A percentile compares a stretch with the other conserved stretches of the same genome.
Evolutionary conservation across 2,329 filamentous ascomycete genomes (phyloP).

Genomic region (Colletotrichum echinochloae): DNA sequence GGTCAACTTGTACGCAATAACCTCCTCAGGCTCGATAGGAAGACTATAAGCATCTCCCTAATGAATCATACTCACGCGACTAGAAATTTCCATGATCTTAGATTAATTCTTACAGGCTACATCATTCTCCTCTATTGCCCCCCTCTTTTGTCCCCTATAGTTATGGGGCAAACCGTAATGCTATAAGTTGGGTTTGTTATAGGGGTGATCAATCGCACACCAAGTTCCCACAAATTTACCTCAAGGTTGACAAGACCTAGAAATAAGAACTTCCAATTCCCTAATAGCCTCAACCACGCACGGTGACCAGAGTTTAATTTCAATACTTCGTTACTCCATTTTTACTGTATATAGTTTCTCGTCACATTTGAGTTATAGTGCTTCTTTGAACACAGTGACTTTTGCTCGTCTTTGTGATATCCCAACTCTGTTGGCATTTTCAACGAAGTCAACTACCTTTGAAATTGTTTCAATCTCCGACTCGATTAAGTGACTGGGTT

Average conservation of each 20-base stretch:
- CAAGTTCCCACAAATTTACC: not conserved
- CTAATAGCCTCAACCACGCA: not conserved
- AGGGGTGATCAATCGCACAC: not conserved
- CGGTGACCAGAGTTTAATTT: not conserved
- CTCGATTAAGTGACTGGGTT: not conserved
- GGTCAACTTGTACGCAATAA: not conserved
- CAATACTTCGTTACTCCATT: not conserved
- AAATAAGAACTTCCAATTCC: not conserved
- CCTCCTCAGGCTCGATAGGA: not conserved
- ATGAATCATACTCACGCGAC: no score
- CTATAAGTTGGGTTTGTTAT: not conserved
- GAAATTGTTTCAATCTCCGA: not conserved
- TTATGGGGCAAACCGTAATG: not conserved
- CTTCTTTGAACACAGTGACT: not conserved
- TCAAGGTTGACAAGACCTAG: not conserved
- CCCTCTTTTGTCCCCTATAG: rapidly evolving
- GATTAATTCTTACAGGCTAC: no score
- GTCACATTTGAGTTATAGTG: not conserved
- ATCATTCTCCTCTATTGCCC: rapidly evolving
- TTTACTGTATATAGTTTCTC: not conserved
- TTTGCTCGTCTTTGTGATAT: not conserved
- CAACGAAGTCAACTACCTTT: not conserved
- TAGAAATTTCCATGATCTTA: not conserved
- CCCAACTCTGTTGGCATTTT: not conserved
- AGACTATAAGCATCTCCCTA: no score